These are phyloP conservation scores for Stephanodiscus minutulus DNA, from an alignment of 108 stramenopile genomes.

Conservation along the genomic window DNA sequence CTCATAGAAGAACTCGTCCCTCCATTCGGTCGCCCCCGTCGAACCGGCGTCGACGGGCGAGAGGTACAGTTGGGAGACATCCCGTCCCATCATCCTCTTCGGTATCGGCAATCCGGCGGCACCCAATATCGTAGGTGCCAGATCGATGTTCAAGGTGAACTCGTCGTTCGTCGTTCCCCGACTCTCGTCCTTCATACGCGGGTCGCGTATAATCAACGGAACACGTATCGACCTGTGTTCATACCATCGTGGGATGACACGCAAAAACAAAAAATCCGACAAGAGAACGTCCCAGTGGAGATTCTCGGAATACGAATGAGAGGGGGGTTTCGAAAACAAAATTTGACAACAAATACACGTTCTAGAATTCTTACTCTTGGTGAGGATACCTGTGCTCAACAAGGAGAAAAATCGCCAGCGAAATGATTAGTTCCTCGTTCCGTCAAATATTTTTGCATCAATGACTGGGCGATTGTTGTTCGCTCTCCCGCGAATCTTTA, in stretches of 20 bases:
- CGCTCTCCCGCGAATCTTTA: neutral
- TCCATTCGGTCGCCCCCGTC: conserved; percentile 42
- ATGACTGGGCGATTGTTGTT: too few species aligned
- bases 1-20: conserved; percentile 65
- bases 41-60: too few species aligned
- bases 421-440: too few species aligned
- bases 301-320: too few species aligned
- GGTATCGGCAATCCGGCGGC: conserved; percentile 64
- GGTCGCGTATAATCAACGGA: conserved; percentile 79
- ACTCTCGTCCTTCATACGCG: conserved; percentile 65
- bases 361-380: conserved; percentile 51
- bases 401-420: neutral
- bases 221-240: conserved; percentile 66
- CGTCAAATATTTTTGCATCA: too few species aligned
- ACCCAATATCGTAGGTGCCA: conserved; percentile 76
- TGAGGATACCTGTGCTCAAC: conserved; percentile 64
- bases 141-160: conserved; percentile 78
- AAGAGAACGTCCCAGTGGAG: too few species aligned
- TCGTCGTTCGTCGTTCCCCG: conserved; percentile 63
- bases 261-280: too few species aligned
- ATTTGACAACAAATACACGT: neutral
- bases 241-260: too few species aligned
- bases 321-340: too few species aligned
- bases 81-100: conserved; percentile 72
- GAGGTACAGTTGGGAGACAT: conserved; percentile 73